Percentiles rank a stretch among this genome's conserved stretches.
These are phyloP conservation scores for Aspergillus sp. DNA, from an alignment of 2,329 filamentous ascomycete genomes.

Conservation along the genomic window DNA sequence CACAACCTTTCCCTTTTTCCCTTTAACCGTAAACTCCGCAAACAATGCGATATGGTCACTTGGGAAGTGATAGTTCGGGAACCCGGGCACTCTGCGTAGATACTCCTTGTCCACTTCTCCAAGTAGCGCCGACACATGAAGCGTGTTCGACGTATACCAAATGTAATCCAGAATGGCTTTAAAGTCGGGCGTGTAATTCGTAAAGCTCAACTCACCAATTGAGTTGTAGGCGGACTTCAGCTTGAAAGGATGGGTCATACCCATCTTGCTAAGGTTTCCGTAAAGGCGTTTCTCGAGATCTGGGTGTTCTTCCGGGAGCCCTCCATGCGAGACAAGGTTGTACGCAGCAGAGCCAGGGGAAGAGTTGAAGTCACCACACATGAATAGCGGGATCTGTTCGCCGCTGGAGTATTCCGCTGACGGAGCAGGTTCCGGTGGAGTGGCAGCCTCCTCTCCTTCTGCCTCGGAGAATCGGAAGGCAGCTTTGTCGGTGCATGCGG, in stretches of 20 bases:
- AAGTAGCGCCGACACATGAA: slow-evolving; percentile 80
- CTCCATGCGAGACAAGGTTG: slow-evolving; percentile 80
- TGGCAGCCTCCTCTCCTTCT: slow-evolving; percentile 45
- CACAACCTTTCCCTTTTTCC: slow-evolving; percentile 73
- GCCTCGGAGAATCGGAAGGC: slow-evolving; percentile 53
- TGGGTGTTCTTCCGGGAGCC: slow-evolving; percentile 72
- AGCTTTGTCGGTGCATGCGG: slow-evolving; percentile 77
- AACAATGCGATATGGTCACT: slow-evolving; percentile 89
- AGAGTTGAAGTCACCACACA: slow-evolving; percentile 97
- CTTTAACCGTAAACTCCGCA: slow-evolving; percentile 86
- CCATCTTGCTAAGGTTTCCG: slow-evolving; percentile 87
- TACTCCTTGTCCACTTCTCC: slow-evolving; percentile 85
- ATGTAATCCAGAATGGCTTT: slow-evolving; percentile 93
- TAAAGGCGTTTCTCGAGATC: slow-evolving; percentile 82
- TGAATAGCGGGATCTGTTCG: slow-evolving; percentile 82
- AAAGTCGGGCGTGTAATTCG: slow-evolving; percentile 96
- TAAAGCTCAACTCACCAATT: slow-evolving; percentile 85
- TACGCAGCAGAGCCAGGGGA: slow-evolving; percentile 84
- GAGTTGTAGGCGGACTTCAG: slow-evolving; percentile 85
- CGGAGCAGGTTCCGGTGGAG: slow-evolving; percentile 64
- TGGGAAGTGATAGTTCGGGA: slow-evolving; percentile 92
- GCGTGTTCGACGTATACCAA: slow-evolving; percentile 90
- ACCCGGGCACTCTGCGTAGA: slow-evolving; percentile 81
- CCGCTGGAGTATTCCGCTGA: slow-evolving; percentile 84
- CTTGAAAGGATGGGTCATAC: slow-evolving; percentile 92